Percentiles rank a stretch among this genome's conserved stretches.
Evolutionary conservation across 2,329 filamentous ascomycete species (phyloP).

Genomic region (Aspergillus fijiensis): DNA sequence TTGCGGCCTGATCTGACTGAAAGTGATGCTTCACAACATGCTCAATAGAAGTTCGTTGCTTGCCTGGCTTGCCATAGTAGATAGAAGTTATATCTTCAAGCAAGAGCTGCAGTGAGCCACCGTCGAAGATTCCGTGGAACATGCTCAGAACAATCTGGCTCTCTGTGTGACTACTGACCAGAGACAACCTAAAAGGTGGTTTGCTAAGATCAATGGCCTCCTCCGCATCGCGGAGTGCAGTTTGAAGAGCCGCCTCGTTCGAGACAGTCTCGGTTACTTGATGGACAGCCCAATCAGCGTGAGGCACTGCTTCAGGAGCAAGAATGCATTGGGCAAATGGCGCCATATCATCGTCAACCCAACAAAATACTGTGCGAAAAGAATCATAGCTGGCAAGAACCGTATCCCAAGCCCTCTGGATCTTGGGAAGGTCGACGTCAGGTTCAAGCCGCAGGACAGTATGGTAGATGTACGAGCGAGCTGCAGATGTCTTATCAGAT

Average conservation of each 20-base stretch:
- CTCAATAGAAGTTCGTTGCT: constrained; percentile 23
- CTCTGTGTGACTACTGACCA: constrained; percentile 13
- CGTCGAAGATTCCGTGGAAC: constrained; percentile 41
- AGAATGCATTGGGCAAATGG: constrained; percentile 39
- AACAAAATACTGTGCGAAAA: constrained; percentile 35
- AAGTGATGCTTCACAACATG: constrained; percentile 30
- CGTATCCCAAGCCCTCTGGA: constrained; percentile 26
- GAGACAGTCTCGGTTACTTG: constrained; percentile 6
- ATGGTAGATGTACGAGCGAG: constrained; percentile 35
- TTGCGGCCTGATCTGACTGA: constrained; percentile 19
- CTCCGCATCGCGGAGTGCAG: constrained; percentile 21
- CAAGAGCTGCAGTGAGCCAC: constrained; percentile 36
- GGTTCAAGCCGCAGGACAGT: constrained; percentile 28
- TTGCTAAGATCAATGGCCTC: constrained; percentile 18
- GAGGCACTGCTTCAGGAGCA: constrained; percentile 10
- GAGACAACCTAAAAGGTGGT: constrained; percentile 26
- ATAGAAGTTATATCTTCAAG: constrained; percentile 31
- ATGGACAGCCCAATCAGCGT: constrained; percentile 19
- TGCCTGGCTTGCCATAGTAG: constrained; percentile 15
- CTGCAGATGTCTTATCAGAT: constrained; percentile 12
- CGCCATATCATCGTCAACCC: constrained; percentile 33
- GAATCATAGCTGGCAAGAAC: constrained; percentile 31
- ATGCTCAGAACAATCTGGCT: constrained; percentile 32
- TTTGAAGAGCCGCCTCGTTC: constrained; percentile 23
- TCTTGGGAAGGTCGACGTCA: constrained; percentile 20